Percentiles rank a stretch among this genome's conserved stretches.
Evolutionary conservation across 371 early-diverging fungal genomes (phyloP).

Genomic region (Haplosporangium sp.): DNA sequence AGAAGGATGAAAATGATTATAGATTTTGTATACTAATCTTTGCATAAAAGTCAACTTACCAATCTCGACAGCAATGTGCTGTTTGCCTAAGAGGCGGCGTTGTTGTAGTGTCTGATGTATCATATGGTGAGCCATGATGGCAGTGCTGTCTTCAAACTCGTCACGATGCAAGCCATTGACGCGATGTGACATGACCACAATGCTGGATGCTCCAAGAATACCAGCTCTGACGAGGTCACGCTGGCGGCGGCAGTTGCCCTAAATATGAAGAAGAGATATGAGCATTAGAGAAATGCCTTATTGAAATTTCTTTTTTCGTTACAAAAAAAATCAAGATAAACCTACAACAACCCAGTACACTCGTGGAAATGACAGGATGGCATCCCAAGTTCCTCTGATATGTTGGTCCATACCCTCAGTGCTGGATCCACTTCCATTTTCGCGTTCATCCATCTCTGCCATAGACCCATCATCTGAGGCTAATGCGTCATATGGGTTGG

Average conservation of each 20-base stretch:
- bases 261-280: conserved; percentile 1
- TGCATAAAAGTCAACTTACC: conserved; percentile 17
- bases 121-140: conserved; percentile 54
- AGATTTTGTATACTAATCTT: background rate
- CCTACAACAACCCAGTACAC: conserved; percentile 68
- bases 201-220: conserved; percentile 65
- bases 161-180: conserved; percentile 29
- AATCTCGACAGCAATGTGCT: conserved; percentile 46
- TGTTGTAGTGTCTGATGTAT: conserved; percentile 37
- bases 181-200: conserved; percentile 68
- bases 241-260: conserved; percentile 70
- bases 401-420: background rate
- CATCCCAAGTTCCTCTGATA: conserved; percentile 25
- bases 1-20: no score
- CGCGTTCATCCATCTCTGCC: conserved; percentile 2
- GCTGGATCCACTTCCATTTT: background rate
- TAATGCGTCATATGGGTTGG: conserved; percentile 25
- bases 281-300: background rate
- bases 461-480: conserved; percentile 8
- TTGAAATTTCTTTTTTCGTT: background rate
- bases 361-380: conserved; percentile 64
- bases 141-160: conserved; percentile 53
- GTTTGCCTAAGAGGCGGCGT: conserved; percentile 33
- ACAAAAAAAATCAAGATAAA: background rate
- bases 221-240: conserved; percentile 71